Evolutionary conservation across 2,329 filamentous ascomycete genomes (phyloP), one percentile per base, ranked within the genome.

Genomic region (Trichoderma hamatum): DNA sequence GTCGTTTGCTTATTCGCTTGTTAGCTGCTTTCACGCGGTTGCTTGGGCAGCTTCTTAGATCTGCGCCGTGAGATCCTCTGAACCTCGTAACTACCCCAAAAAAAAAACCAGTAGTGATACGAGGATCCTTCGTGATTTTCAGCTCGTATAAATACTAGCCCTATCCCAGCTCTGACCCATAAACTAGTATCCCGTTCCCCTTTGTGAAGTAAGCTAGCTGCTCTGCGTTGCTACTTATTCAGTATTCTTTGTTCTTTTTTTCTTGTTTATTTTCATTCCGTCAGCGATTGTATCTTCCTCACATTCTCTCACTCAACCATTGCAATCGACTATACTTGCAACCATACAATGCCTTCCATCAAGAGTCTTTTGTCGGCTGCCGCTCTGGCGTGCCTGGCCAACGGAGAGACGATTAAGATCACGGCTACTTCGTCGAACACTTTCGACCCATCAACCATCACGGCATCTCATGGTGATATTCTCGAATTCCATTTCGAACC

Each of bases 401-500:
- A 69, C 39, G 78, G 78, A 49, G 73, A 78, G 70, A 79, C 74
- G 30, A 76, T 80, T 72, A 76, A 74, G 49, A 76, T 81, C 67
- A 79, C 74, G 16, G 78, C 78, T 34, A 77, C 73, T 58, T 74
- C 72, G 56, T 74, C 75, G 70, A 75, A 76, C 71, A 74, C 71
- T 43, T 81, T 82, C 66, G 73, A 76, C 39, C 79, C 80, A 7
- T 73, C 78, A 21, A 74, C 73, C 21, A 67, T 79, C 69, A 71
- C 72, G 14, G 79, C 80, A 52, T 71, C 75, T 5, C 70, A 75
- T 60, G 78, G 76, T 16, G 80, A 81, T 68, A 63, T 79, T 14
- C 70, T 81, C 46, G 78, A 80, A 72, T 81, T 81, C 62, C 76
- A 76, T 55, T 82, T 81, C 43, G 73, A 78, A 63, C 71, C 77